These are phyloP conservation scores for Paramecium octaurelia DNA, from an alignment of 73 alveolate species.

Conservation along the genomic window DNA sequence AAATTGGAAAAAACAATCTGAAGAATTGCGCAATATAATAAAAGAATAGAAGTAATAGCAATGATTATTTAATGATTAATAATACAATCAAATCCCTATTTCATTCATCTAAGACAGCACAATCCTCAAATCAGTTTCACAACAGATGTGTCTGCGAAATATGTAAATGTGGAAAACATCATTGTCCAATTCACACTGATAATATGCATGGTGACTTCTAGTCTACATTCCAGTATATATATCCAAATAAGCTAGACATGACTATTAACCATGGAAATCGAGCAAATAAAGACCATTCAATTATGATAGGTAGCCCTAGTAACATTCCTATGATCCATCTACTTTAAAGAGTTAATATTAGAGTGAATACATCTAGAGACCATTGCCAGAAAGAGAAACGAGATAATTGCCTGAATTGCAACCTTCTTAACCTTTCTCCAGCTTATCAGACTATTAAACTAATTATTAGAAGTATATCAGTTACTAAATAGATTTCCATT, in stretches of 20 bases:
- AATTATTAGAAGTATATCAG: neutral
- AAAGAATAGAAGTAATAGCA: conserved; percentile 25
- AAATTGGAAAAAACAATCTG: conserved; percentile 40
- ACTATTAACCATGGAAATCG: conserved; percentile 31
- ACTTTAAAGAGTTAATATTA: neutral
- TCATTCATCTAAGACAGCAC: conserved; percentile 10
- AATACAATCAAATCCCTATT: conserved; percentile 33
- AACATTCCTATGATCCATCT: neutral
- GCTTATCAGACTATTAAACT: neutral
- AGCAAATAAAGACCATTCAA: neutral
- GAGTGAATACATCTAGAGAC: neutral
- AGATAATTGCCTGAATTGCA: neutral
- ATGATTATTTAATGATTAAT: conserved; percentile 22
- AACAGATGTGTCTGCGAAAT: conserved; percentile 21
- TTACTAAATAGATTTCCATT: conserved; percentile 16
- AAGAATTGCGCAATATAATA: conserved; percentile 5
- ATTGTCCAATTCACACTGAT: conserved; percentile 19
- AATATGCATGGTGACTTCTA: neutral
- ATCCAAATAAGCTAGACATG: neutral
- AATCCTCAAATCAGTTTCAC: conserved; percentile 1
- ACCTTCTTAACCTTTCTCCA: neutral
- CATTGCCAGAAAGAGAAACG: neutral
- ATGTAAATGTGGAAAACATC: conserved; percentile 53
- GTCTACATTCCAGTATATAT: conserved; percentile 10
- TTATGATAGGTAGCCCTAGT: neutral